These are phyloP conservation scores for Candida mattraensis DNA, from an alignment of 805 yeast genomes.

Conservation along the genomic window DNA sequence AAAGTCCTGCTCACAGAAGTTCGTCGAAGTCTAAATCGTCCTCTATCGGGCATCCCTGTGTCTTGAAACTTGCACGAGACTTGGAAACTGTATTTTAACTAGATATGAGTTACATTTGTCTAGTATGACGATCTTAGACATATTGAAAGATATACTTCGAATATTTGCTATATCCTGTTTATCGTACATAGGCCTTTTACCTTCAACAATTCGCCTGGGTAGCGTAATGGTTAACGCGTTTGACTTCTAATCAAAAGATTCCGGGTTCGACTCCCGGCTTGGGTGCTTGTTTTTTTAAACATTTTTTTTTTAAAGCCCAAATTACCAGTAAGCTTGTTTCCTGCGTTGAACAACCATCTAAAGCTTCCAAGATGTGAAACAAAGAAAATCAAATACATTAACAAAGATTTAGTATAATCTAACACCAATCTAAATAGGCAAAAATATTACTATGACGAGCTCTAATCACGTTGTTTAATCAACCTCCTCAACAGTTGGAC, in stretches of 20 bases:
- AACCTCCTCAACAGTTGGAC: slow-evolving; percentile 83
- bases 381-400: neutral
- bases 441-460: slow-evolving; percentile 2
- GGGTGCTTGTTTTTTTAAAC: slow-evolving; percentile 24
- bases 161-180: neutral
- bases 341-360: no score
- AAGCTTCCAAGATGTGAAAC: no score
- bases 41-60: no score
- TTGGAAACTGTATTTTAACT: no score
- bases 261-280: slow-evolving; percentile 61
- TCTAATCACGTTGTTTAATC: slow-evolving; percentile 43
- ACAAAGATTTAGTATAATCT: slow-evolving; percentile 2
- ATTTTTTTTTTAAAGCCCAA: neutral
- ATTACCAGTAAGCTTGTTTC: no score
- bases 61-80: no score
- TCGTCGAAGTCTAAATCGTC: no score
- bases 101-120: no score
- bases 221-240: slow-evolving; percentile 66
- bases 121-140: no score
- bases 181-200: neutral
- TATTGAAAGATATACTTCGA: no score
- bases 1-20: no score
- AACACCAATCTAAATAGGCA: slow-evolving; percentile 3
- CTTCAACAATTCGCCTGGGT: slow-evolving; percentile 16
- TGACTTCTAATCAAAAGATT: slow-evolving; percentile 67